Conservation (phyloP, 495 filamentous ascomycete species). For the Tuber umbilicatum region DNA sequence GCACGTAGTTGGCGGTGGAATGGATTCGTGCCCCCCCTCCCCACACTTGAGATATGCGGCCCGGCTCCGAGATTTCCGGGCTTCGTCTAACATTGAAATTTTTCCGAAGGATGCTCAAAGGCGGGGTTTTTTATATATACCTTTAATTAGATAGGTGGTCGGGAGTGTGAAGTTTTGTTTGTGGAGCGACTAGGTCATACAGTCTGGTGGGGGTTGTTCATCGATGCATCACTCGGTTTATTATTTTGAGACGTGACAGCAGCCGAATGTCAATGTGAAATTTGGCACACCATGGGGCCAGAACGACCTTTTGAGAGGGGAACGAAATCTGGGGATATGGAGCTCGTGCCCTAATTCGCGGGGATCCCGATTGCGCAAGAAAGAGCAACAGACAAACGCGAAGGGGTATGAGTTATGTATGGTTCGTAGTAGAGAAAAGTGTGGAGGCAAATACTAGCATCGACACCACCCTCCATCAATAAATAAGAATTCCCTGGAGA, state of each 20-base stretch:
- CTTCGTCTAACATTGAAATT: background rate
- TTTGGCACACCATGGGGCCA: background rate
- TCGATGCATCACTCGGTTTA: background rate
- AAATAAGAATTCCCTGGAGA: too few relatives aligned
- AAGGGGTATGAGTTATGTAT: background rate
- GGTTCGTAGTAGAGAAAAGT: background rate
- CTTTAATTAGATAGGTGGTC: background rate
- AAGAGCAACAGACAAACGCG: background rate
- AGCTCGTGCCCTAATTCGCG: background rate
- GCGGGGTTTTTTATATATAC: background rate
- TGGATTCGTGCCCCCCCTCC: background rate
- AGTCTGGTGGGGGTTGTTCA: background rate
- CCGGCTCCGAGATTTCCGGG: background rate
- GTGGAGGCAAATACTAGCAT: background rate
- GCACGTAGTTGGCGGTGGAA: background rate
- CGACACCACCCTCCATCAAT: background rate
- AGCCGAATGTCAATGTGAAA: background rate
- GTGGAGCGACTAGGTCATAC: background rate
- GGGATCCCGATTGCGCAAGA: background rate
- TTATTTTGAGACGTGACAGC: background rate
- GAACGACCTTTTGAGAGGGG: background rate
- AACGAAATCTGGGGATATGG: background rate
- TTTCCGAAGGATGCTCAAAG: background rate
- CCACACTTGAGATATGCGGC: background rate
- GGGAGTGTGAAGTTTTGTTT: background rate